Evolutionary conservation across 495 filamentous ascomycete species (phyloP).

Genomic region (Penicillium pulvis): DNA sequence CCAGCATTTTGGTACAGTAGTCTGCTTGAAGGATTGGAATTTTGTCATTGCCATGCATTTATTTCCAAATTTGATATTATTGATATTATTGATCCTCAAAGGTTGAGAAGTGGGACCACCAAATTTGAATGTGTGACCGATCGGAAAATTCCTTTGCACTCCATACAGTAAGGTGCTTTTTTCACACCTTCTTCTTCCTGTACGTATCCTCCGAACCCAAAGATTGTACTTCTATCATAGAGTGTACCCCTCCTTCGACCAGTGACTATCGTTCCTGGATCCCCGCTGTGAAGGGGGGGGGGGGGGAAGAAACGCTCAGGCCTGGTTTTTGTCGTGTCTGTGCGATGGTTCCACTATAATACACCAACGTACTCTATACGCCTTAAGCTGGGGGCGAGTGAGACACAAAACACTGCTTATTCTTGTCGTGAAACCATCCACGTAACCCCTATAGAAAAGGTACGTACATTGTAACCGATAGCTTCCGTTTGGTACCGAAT

Average conservation of each 20-base stretch:
- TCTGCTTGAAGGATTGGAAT: too few relatives aligned
- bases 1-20: not conserved
- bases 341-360: conserved; percentile 16
- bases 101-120: conserved; percentile 1
- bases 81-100: too few relatives aligned
- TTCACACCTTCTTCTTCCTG: not conserved
- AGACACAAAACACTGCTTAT: conserved; percentile 19
- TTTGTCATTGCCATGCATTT: not conserved
- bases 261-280: conserved; percentile 37
- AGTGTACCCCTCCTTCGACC: conserved; percentile 18
- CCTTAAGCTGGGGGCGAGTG: conserved; percentile 18
- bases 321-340: conserved; percentile 2
- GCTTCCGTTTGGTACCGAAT: not conserved
- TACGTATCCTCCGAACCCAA: not conserved
- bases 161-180: not conserved
- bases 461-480: not conserved
- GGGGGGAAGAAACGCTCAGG: conserved; percentile 20
- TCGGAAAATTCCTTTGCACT: conserved; percentile 13
- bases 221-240: not conserved
- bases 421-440: conserved; percentile 8
- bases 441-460: not conserved
- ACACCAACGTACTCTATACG: not conserved
- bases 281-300: conserved; percentile 28
- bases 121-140: conserved; percentile 1
- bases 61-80: too few relatives aligned